Base-by-base conservation (phyloP, 768 basidiomycete species). In the Auricularia sp. region DNA sequence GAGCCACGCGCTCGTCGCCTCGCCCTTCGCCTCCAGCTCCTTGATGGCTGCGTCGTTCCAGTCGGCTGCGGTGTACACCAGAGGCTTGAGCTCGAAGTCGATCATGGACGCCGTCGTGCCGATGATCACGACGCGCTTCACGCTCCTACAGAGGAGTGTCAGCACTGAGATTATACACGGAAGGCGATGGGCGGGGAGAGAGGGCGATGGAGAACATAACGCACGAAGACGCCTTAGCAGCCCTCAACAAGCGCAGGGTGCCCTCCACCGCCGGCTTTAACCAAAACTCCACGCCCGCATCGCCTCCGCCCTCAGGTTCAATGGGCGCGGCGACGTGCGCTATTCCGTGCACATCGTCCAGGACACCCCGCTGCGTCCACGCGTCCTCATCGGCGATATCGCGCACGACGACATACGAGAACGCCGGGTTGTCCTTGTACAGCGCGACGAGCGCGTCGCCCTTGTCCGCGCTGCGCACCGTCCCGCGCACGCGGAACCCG, bases 361-460 rank as follows among this genome's bases (percentile, higher is more conserved):
- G 47, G 6, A 51, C 47, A 5, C 47, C 47, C 6, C 18, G 47
- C 43, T 44, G 43, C 14, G 14, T 21, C 47, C 47, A 51, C 47
- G 47, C 47, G 14, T 21, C 47, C 10, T 8, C 18, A 6, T 51
- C 47, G 1, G 18, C 47, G 47, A 51, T 51, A 29, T 63, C 62
- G 33, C 47, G 62, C 34, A 63, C 62, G 51, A 63, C 12, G n/a
- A 54, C 35, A 47, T 63, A 63, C 21, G 23, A 16, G 62, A 63
- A 63, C 47, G 53, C 54, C 47, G 62, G 62, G 21, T 39, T 34
- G 0, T 29, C 2, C 29, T 18, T 18, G 62, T 53, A 39, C 11
- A 63, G 62, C 3, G 6, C 36, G 62, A 51, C 29, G 8, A 63
- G 62, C 33, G 51, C 51, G 29, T 63, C 47, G 44, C 47, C 62